Base-by-base conservation (phyloP, 2,329 filamentous ascomycete genomes). In the Trichoderma afroharzianum region DNA sequence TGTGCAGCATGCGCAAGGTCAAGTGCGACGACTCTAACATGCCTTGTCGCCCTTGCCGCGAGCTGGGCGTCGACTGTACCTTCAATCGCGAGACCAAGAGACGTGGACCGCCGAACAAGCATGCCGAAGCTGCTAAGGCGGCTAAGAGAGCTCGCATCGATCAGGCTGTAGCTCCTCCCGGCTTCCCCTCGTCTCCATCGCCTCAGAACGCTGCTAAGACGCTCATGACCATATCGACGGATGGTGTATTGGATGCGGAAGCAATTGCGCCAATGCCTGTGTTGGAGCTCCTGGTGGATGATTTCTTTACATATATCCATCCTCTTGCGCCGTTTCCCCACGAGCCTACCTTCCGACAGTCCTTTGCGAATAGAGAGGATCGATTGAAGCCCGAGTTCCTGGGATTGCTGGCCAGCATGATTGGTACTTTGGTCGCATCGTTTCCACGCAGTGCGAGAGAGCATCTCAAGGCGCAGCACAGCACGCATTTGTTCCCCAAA, bases 231-330 rank as follows among this genome's bases (percentile, higher is more conserved):
- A 85, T 83, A 18, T 81, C 81, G 15, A 76, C 77, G 2, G 79
- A 79, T n/a, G 77, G 76, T 32, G 78, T 81, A n/a, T 78, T 89
- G 15, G 87, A 88, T 72, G 88, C 90, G 62, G 92, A 95, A 77
- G 84, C 88, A 2, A 94, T 95, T 73, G 92, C 91, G 53, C 90
- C 92, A 0, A 85, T 91, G 79, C 87, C 88, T 8, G 88, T 91
- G 12, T 82, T 95, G 67, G 87, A 91, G 76, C 85, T 91, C 2
- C 84, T 94, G 18, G 88, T 95, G 71, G 91, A 94, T 79, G 92
- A 95, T 82, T 95, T 93, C 85, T 95, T 94, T 81, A 93, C 91
- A 21, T 94, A 94, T 78, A 91, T 94, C 68, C 91, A 94, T 76
- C 92, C 92, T 1, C 85, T 95, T 9, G 88, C 88, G 71, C 92